Base-by-base conservation (phyloP, 768 basidiomycete genomes). In the Trametes sanguinea region DNA sequence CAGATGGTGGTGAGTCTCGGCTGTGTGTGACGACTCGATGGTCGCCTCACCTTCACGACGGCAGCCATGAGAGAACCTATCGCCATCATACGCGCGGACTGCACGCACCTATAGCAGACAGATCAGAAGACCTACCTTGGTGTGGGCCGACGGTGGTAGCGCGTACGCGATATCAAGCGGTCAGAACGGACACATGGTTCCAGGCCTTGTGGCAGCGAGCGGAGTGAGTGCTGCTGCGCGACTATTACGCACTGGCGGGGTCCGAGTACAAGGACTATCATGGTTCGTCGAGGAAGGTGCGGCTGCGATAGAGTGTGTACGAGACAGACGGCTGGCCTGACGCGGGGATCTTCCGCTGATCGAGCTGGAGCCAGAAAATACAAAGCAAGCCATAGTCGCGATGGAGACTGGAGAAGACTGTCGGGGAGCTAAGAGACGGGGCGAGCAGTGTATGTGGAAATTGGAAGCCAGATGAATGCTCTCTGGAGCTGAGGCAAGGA, bases 371-470 rank as follows among this genome's bases (percentile, higher is more conserved):
- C 30, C n/a, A n/a, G 40, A 51, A 48, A 63, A 39, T 63, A 64
- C 63, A 64, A 64, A 54, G 58, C 14, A n/a, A 27, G 55, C 40
- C 8, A 43, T 22, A 59, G 55, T 65, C 57, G 65, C 57, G 61
- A 63, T 62, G 65, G 65, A 53, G 46, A 60, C 65, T 32, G 42
- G 11, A 39, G 42, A 50, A 37, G 35, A 11, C 35, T 37, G 6
- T 37, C 35, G 35, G 35, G 33, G 43, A 32, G 22, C 46, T 43
- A 29, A 44, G 27, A 40, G 37, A 48, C 27, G 35, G 42, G 37
- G 54, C 39, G 59, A 51, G 40, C 17, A 32, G 50, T 40, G 29
- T 40, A 33, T 51, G 43, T 10, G 32, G 39, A 27, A 16, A 52
- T 48, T 16, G 42, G 44, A 56, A 44, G 37, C 32, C n/a, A 53